Evolutionary conservation across 228 moss, liverwort and hornwort species (phyloP).

Genomic region (Sphagnum magellanicum): DNA sequence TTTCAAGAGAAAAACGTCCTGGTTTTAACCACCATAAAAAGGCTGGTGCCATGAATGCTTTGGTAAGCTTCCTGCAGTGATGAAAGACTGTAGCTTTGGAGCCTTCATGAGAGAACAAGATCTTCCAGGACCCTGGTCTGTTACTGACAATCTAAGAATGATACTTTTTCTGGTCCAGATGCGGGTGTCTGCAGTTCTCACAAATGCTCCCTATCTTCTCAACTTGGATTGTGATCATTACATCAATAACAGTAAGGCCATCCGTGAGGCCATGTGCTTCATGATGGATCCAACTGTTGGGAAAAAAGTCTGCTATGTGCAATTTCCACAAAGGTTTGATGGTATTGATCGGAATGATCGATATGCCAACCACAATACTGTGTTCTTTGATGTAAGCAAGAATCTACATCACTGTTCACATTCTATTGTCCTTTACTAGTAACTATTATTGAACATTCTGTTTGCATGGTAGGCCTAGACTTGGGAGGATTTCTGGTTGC

Average conservation of each 20-base stretch:
- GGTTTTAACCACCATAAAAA: slow-evolving; percentile 74
- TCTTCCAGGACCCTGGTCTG: too few species aligned
- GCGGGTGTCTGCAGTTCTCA: slow-evolving; percentile 67
- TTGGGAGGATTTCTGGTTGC: too few species aligned
- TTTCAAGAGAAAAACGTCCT: slow-evolving; percentile 60
- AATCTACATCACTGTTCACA: not conserved
- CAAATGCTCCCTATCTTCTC: slow-evolving; percentile 78
- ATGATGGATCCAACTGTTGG: slow-evolving; percentile 56
- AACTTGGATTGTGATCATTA: slow-evolving; percentile 84
- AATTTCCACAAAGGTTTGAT: slow-evolving; percentile 73
- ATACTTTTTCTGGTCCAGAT: slow-evolving; percentile 7
- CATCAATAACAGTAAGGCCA: slow-evolving; percentile 78
- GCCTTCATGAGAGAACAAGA: too few species aligned
- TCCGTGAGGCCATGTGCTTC: slow-evolving; percentile 69
- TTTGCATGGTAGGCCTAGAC: too few species aligned
- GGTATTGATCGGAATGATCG: slow-evolving; percentile 74
- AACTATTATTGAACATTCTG: not conserved
- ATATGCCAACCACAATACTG: slow-evolving; percentile 72
- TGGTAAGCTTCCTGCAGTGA: slow-evolving; percentile 9
- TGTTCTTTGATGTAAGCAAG: slow-evolving; percentile 56
- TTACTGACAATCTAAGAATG: too few species aligned
- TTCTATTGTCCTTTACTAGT: not conserved
- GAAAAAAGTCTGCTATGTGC: slow-evolving; percentile 55
- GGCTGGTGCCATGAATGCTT: slow-evolving; percentile 60
- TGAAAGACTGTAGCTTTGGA: too few species aligned